Evolutionary conservation across 2,329 filamentous ascomycete genomes (phyloP), one percentile per base, ranked within the genome.

Genomic region (Aureobasidium sp.): DNA sequence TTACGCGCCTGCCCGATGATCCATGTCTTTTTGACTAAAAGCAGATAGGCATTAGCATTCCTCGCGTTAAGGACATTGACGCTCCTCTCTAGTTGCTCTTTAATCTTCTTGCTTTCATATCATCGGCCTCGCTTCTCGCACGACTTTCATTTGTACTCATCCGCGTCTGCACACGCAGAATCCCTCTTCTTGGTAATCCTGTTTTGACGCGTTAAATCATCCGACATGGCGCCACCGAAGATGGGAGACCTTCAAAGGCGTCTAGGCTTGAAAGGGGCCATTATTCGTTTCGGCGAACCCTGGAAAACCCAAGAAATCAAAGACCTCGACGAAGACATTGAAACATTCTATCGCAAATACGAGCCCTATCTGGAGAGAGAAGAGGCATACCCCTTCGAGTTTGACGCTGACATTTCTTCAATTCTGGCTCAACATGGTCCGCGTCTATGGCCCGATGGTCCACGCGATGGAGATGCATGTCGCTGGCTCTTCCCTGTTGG

Each of bases 291-390:
- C 14, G 48, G 48, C 25, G 48, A 51, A 16, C 25, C 22, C 7
- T 51, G 48, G 48, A 51, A 34, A 41, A 51, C 48, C 5, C 22
- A 40, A 16, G 48, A 51, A 14, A 41, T 40, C 37, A 41, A 51
- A 34, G 35, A 35, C 14, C 37, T 51, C 3, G 37, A 51, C 16
- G 19, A 30, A 11, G 35, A 51, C 27, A 41, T 51, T 27, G 24
- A 19, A 41, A 27, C 25, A 11, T 51, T 51, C n/a, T 32, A 40
- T 3, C 25, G 32, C 24, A 32, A 32, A 16, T 51, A 51, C 27
- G 25, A 41, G 16, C 48, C 37, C 12, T 51, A 40, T 11, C 11
- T 37, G 11, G 34, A 40, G 10, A 25, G 37, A 6, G 25, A 32
- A 2, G 35, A 51, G n/a, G 48, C 30, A 7, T 40, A 41, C 14